phyloP scores from a whole-genome alignment of 176 grass and related monocot species.

The Pontederia crassipes region DNA sequence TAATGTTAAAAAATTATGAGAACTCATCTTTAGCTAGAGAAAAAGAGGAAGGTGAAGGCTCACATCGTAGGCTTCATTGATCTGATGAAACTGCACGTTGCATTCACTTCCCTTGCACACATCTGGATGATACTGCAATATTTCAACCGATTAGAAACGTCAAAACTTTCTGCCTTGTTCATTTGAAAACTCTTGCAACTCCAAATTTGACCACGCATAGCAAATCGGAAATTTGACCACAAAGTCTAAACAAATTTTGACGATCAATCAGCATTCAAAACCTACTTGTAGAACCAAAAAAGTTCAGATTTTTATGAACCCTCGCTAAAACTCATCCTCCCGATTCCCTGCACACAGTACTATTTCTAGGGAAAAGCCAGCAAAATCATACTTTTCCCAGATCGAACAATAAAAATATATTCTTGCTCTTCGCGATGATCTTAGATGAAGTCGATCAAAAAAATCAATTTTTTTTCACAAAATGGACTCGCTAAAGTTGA shows the following conservation, averaged over 20 bases:
- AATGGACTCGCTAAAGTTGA: neutral
- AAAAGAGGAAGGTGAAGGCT: neutral
- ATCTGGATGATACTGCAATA: slow-evolving; percentile 42
- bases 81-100: slow-evolving; percentile 28
- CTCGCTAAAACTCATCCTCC: too few relatives aligned
- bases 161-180: neutral
- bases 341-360: too few relatives aligned
- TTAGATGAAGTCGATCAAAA: neutral
- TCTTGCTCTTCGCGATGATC: too few relatives aligned
- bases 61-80: slow-evolving; percentile 42
- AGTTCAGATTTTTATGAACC: too few relatives aligned
- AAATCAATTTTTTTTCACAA: neutral
- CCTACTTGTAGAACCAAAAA: too few relatives aligned
- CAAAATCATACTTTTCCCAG: too few relatives aligned
- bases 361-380: too few relatives aligned
- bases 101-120: slow-evolving; percentile 36
- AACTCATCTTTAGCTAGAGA: neutral
- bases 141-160: neutral
- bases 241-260: too few relatives aligned
- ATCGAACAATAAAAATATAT: too few relatives aligned
- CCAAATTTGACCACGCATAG: neutral
- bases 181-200: neutral
- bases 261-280: too few relatives aligned
- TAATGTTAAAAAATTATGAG: neutral
- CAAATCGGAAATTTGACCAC: too few relatives aligned